Conservation (phyloP, 768 basidiomycete species). For the Tubosaeta sp. region DNA sequence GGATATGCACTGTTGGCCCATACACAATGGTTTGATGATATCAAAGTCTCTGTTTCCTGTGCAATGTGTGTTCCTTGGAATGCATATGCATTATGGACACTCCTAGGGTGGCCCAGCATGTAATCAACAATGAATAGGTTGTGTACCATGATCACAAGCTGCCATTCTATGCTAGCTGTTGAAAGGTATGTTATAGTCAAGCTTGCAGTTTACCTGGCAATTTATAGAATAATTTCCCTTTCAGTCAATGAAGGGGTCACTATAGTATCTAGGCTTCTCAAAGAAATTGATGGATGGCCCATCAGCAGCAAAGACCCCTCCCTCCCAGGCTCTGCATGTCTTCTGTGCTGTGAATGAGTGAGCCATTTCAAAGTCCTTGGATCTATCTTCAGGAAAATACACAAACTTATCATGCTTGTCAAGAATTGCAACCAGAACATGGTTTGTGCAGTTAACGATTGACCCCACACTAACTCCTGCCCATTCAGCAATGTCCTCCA, state of each 20-base stretch:
- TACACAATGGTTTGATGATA: background rate
- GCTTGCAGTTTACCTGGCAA: constrained; percentile 10
- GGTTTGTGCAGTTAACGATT: background rate
- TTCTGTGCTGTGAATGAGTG: background rate
- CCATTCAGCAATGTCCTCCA: background rate
- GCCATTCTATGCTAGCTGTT: no score
- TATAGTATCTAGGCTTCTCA: constrained; percentile 4
- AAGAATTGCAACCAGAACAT: background rate
- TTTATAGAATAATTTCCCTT: constrained; percentile 17
- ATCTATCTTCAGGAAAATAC: background rate
- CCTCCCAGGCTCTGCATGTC: background rate
- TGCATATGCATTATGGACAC: background rate
- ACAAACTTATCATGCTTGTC: no score
- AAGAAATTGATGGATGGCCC: constrained; percentile 6
- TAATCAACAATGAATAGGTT: constrained; percentile 12
- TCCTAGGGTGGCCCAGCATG: background rate
- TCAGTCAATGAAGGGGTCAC: constrained; percentile 13
- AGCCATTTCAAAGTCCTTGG: background rate
- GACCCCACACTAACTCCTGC: background rate
- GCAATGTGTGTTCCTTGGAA: background rate
- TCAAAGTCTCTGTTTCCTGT: background rate
- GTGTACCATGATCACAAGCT: constrained; percentile 7
- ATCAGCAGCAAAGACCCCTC: constrained; percentile 6
- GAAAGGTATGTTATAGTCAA: background rate
- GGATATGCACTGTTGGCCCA: background rate